A percentile compares a stretch with the other conserved stretches of the same genome.
Conservation (phyloP, 2,329 filamentous ascomycete genomes). For the Elsinoe perseae region DNA sequence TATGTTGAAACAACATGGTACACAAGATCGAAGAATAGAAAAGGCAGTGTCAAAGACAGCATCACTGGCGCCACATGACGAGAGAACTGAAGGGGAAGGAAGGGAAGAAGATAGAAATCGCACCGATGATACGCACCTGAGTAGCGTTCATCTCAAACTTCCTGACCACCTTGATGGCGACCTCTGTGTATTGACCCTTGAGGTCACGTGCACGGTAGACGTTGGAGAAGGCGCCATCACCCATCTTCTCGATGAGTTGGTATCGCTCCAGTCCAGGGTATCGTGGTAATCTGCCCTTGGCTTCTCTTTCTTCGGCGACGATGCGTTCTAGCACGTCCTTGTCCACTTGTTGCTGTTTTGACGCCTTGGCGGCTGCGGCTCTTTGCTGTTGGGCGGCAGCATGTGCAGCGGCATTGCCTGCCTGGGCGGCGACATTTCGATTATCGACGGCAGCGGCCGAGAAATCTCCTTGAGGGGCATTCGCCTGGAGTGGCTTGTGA, state of each 20-base stretch:
- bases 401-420: slow-evolving; percentile 56
- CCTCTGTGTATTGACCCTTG: slow-evolving; percentile 64
- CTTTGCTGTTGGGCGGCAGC: slow-evolving; percentile 56
- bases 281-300: slow-evolving; percentile 72
- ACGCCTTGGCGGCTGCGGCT: slow-evolving; percentile 31
- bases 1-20: slow-evolving; percentile 25
- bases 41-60: slow-evolving; percentile 18
- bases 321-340: slow-evolving; percentile 69
- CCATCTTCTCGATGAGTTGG: slow-evolving; percentile 92
- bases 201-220: slow-evolving; percentile 83
- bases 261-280: slow-evolving; percentile 83
- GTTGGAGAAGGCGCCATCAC: slow-evolving; percentile 97
- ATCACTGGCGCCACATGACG: slow-evolving; percentile 31
- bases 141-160: slow-evolving; percentile 99
- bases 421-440: slow-evolving; percentile 59
- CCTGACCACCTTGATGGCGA: slow-evolving; percentile 96
- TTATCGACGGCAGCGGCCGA: slow-evolving; percentile 56
- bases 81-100: slow-evolving; percentile 28
- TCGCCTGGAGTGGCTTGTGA: slow-evolving; percentile 46
- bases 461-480: slow-evolving; percentile 48
- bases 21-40: slow-evolving; percentile 22
- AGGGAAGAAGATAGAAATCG: slow-evolving; percentile 24
- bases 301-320: slow-evolving; percentile 84
- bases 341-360: slow-evolving; percentile 45
- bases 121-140: slow-evolving; percentile 62